Evolutionary conservation across 495 filamentous ascomycete genomes (phyloP).

Genomic region (Aspergillus sclerotioniger): DNA sequence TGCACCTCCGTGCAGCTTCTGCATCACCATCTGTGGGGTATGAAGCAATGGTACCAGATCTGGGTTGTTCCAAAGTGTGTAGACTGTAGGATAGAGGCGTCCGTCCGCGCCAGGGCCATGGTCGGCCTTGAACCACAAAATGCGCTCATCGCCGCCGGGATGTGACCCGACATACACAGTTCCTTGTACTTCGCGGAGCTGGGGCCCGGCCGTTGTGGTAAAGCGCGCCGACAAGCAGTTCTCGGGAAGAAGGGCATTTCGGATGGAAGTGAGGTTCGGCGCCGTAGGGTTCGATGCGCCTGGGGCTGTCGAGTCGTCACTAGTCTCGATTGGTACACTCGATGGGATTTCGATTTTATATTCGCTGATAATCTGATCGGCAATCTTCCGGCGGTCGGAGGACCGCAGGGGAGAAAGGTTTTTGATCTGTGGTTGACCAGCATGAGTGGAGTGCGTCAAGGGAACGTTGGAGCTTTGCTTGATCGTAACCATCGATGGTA

Average conservation of each 20-base stretch:
- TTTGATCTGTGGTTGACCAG: slow-evolving; percentile 55
- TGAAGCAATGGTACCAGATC: slow-evolving; percentile 61
- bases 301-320: slow-evolving; percentile 34
- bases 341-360: slow-evolving; percentile 52
- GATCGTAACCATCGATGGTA: slow-evolving; percentile 6
- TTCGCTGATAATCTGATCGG: slow-evolving; percentile 66
- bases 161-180: slow-evolving; percentile 65
- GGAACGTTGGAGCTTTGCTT: slow-evolving; percentile 12
- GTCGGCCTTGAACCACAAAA: slow-evolving; percentile 69
- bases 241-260: slow-evolving; percentile 65
- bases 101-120: slow-evolving; percentile 49
- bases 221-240: slow-evolving; percentile 64
- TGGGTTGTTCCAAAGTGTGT: slow-evolving; percentile 67
- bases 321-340: slow-evolving; percentile 30
- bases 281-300: slow-evolving; percentile 33
- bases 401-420: slow-evolving; percentile 66
- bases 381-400: slow-evolving; percentile 68
- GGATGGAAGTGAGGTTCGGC: slow-evolving; percentile 50
- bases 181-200: slow-evolving; percentile 62
- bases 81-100: slow-evolving; percentile 65
- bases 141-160: slow-evolving; percentile 56
- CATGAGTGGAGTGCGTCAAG: neutral
- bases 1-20: slow-evolving; percentile 62
- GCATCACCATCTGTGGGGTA: slow-evolving; percentile 60
- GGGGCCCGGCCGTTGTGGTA: slow-evolving; percentile 65